A percentile compares a stretch with the other conserved stretches of the same genome.
These are phyloP conservation scores for Deuterostichococcus epilithicus DNA, from an alignment of 139 green algal species.

Conservation along the genomic window DNA sequence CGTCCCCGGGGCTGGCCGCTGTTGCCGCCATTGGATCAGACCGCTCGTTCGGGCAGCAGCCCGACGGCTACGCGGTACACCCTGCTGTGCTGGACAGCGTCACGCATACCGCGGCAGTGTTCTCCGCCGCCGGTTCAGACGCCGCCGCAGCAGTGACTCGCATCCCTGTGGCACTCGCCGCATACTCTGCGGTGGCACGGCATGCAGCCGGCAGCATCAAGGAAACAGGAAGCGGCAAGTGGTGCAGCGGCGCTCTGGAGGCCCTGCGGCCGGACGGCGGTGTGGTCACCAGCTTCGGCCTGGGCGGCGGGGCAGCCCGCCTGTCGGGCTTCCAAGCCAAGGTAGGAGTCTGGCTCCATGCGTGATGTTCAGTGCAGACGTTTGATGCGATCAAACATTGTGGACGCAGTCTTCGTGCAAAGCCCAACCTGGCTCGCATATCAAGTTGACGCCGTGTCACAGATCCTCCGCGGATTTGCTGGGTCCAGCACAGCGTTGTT, in stretches of 20 bases:
- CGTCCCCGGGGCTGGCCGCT: background rate
- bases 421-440: no score
- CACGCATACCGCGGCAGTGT: conserved; percentile 14
- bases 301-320: background rate
- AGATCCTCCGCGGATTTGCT: no score
- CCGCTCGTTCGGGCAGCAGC: background rate
- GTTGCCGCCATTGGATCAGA: background rate
- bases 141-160: background rate
- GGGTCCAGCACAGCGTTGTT: no score
- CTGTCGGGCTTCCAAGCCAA: conserved; percentile 4
- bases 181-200: background rate
- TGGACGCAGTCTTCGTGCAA: no score
- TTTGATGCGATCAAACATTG: no score
- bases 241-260: background rate
- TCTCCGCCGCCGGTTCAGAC: background rate
- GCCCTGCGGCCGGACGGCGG: background rate
- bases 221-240: background rate
- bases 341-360: background rate
- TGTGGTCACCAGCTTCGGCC: conserved; percentile 3
- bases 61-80: conserved; percentile 1
- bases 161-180: background rate
- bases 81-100: conserved; percentile 5
- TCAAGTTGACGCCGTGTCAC: no score
- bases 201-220: no score
- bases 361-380: no score